Conservation (phyloP, 148 eudicot species). For the Rhododendron ovatum region DNA sequence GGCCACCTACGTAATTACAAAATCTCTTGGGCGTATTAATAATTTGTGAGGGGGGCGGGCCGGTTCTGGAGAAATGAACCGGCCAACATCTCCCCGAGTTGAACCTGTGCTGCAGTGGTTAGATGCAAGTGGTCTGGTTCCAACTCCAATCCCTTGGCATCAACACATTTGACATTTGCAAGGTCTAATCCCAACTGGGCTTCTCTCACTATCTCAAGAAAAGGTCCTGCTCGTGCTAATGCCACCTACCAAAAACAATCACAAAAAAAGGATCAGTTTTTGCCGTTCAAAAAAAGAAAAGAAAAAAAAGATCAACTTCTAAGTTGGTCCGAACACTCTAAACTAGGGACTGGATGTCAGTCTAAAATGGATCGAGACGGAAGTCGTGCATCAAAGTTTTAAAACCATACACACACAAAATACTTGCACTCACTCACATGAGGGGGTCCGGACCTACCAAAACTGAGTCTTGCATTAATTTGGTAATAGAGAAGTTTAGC, state of each 20-base stretch:
- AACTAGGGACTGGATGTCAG: rapidly evolving
- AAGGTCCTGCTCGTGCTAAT: conserved; percentile 18
- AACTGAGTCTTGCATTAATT: no score
- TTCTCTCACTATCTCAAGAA: conserved; percentile 20
- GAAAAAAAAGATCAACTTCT: neutral
- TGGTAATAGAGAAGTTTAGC: neutral
- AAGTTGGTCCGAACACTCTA: neutral
- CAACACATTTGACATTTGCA: conserved; percentile 24
- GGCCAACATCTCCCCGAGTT: conserved; percentile 32
- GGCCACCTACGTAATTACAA: neutral
- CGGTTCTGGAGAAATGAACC: conserved; percentile 9
- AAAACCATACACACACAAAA: no score
- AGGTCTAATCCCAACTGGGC: conserved; percentile 28
- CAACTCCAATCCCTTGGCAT: conserved; percentile 31
- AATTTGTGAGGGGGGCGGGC: neutral
- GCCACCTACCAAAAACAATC: conserved; percentile 17
- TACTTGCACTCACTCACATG: no score
- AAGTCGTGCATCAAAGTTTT: no score
- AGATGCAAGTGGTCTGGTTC: conserved; percentile 33
- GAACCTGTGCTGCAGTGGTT: conserved; percentile 28
- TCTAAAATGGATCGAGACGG: no score
- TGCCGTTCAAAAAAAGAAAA: neutral
- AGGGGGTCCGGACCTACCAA: no score
- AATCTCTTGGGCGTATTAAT: no score
- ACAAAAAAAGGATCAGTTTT: no score